These are phyloP conservation scores for Trametes sp. DNA, from an alignment of 1,284 basidiomycete species.

Conservation along the genomic window DNA sequence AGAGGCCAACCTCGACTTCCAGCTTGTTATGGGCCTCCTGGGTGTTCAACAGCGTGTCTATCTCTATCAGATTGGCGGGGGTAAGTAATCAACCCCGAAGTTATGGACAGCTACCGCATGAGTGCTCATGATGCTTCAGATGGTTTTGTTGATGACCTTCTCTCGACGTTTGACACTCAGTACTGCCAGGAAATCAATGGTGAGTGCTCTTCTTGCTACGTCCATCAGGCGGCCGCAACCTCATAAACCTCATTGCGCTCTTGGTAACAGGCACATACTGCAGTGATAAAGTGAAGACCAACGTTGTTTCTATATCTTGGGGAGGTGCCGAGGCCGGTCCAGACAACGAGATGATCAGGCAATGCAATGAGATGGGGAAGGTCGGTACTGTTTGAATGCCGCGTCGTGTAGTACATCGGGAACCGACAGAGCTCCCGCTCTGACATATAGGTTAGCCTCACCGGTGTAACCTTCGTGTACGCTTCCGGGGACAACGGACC, in stretches of 20 bases:
- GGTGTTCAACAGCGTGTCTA: conserved; percentile 44
- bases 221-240: neutral
- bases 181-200: conserved; percentile 28
- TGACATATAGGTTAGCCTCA: conserved; percentile 45
- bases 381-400: conserved; percentile 37
- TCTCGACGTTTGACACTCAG: conserved; percentile 28
- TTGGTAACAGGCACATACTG: neutral
- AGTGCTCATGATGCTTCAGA: neutral
- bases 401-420: no score
- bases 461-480: conserved; percentile 57
- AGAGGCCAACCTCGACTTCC: conserved; percentile 51
- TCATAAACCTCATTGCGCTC: neutral
- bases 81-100: neutral
- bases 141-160: conserved; percentile 25
- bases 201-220: neutral
- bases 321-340: conserved; percentile 53
- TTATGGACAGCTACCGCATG: neutral
- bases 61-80: conserved; percentile 56
- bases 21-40: conserved; percentile 29
- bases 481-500: conserved; percentile 50
- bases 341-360: conserved; percentile 51
- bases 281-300: conserved; percentile 40
- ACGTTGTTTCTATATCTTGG: conserved; percentile 66
- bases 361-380: conserved; percentile 63
- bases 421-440: neutral